These are phyloP conservation scores for Piper betle DNA, from an alignment of 164 flowering plant genomes.

Conservation along the genomic window DNA sequence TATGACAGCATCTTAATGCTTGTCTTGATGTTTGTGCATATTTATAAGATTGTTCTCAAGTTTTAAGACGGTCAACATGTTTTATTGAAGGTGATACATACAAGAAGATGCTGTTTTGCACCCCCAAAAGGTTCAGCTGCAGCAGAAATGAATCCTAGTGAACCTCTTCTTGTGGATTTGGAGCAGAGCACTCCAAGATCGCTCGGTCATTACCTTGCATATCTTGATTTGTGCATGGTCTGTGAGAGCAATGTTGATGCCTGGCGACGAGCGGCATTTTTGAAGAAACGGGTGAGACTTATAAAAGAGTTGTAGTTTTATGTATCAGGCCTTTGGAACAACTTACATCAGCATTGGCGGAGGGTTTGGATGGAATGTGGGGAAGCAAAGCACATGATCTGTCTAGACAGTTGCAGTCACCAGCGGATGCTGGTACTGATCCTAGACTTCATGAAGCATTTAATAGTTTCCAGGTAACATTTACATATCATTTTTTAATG, in stretches of 20 bases:
- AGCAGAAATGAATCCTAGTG: conserved; percentile 89
- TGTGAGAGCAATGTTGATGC: conserved; percentile 77
- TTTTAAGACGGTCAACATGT: background rate
- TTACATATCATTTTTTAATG: too few relatives aligned
- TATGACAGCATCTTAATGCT: too few relatives aligned
- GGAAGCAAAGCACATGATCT: conserved; percentile 29
- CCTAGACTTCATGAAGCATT: conserved; percentile 35
- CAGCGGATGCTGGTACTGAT: conserved; percentile 24
- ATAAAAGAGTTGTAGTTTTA: conserved; percentile 57
- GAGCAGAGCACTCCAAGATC: conserved; percentile 63
- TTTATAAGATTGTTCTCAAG: background rate
- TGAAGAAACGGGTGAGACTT: conserved; percentile 94
- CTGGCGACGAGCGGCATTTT: conserved; percentile 97
- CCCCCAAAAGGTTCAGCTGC: conserved; percentile 97
- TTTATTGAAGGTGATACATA: conserved; percentile 45
- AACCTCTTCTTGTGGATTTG: conserved; percentile 63
- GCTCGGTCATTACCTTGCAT: conserved; percentile 73
- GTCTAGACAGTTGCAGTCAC: conserved; percentile 46
- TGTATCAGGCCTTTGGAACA: conserved; percentile 78
- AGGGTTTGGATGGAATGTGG: conserved; percentile 39
- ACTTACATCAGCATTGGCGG: conserved; percentile 43
- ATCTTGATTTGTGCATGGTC: conserved; percentile 83
- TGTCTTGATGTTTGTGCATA: too few relatives aligned
- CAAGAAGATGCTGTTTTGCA: conserved; percentile 77
- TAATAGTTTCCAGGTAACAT: conserved; percentile 55